These are phyloP conservation scores for Colletotrichum karsti DNA, from an alignment of 2,329 filamentous ascomycete genomes.

Conservation along the genomic window DNA sequence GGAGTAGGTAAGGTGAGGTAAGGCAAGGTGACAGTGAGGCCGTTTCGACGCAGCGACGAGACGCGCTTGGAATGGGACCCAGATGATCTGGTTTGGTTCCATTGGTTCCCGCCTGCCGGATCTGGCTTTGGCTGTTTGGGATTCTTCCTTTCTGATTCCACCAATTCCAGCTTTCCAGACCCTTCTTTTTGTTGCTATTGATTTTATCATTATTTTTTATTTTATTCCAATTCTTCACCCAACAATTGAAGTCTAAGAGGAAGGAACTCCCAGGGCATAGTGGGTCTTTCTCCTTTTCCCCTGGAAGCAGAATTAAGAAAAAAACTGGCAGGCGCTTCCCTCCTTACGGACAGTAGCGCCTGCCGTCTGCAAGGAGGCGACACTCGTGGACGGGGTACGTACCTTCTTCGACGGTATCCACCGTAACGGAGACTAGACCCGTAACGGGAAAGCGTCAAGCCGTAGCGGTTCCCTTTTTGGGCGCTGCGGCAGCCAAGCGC, in stretches of 20 bases:
- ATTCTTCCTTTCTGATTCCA: neutral
- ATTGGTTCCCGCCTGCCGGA: neutral
- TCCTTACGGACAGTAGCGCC: neutral
- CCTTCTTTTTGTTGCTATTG: neutral
- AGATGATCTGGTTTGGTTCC: neutral
- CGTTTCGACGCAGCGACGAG: neutral
- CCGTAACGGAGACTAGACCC: slow-evolving; percentile 2
- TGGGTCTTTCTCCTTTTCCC: neutral
- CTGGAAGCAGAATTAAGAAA: too few species aligned
- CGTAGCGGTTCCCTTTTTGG: slow-evolving; percentile 24
- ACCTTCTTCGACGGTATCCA: neutral
- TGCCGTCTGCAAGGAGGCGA: neutral
- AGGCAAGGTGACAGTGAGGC: neutral
- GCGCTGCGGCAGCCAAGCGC: slow-evolving; percentile 23
- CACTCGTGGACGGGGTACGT: too few species aligned
- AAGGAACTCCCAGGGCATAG: too few species aligned
- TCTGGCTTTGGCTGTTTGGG: neutral
- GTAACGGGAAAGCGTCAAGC: slow-evolving; percentile 3
- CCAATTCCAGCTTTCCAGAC: neutral
- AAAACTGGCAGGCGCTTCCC: neutral
- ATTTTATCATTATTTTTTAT: neutral
- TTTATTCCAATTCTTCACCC: too few species aligned
- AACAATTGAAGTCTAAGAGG: too few species aligned
- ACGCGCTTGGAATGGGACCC: neutral
- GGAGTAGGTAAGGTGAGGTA: neutral